Evolutionary conservation across 768 basidiomycete genomes (phyloP).

Genomic region (Psilocybe subaeruginosa): DNA sequence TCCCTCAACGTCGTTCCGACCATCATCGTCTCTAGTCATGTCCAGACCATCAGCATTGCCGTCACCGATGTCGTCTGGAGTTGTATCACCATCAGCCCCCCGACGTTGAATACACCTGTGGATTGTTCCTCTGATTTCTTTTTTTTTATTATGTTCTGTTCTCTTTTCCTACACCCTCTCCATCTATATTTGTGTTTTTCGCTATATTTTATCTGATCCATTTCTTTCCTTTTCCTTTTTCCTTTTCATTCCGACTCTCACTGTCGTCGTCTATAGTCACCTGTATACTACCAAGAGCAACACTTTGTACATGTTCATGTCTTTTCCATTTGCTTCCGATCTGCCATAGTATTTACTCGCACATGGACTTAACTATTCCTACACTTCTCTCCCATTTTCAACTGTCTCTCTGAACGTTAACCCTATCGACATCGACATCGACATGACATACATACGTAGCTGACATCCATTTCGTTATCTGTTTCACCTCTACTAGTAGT

Average conservation of each 20-base stretch:
- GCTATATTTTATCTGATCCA: background rate
- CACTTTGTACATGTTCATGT: background rate
- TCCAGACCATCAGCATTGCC: background rate
- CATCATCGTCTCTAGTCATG: background rate
- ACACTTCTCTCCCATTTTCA: background rate
- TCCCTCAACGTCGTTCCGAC: background rate
- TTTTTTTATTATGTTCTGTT: background rate
- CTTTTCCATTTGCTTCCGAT: background rate
- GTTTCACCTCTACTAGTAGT: too few relatives aligned
- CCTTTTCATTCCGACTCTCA: background rate
- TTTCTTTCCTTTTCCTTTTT: background rate
- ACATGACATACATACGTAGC: too few relatives aligned
- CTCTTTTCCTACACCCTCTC: background rate
- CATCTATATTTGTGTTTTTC: background rate
- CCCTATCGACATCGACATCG: too few relatives aligned
- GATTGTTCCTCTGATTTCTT: background rate
- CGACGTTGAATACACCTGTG: background rate
- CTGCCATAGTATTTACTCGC: background rate
- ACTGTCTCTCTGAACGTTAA: background rate
- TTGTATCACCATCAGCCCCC: background rate
- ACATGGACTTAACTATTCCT: background rate
- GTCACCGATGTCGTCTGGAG: background rate
- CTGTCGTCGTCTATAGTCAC: background rate
- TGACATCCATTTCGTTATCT: too few relatives aligned
- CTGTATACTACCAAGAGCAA: background rate